phyloP scores from a whole-genome alignment of 495 filamentous ascomycete genomes.

The Chlorociboria aeruginascens region DNA sequence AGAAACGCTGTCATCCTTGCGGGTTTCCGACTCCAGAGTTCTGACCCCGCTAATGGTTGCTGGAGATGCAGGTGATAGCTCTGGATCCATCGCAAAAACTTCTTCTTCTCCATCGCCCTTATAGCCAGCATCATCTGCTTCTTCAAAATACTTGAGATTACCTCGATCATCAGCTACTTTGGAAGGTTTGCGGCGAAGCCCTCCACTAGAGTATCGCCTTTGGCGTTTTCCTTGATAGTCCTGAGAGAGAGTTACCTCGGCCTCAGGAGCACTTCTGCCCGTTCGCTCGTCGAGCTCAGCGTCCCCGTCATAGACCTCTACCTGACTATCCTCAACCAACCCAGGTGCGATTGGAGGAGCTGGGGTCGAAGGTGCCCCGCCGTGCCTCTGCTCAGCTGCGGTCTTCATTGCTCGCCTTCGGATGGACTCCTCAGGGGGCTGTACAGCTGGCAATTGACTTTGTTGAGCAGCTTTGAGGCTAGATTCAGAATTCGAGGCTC shows the following conservation, averaged over 20 bases:
- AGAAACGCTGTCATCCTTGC: not conserved
- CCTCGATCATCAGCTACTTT: conserved; percentile 51
- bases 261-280: conserved; percentile 44
- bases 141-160: conserved; percentile 74
- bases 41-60: not conserved
- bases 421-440: conserved; percentile 14
- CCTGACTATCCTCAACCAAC: not conserved
- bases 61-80: conserved; percentile 11
- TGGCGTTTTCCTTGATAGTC: conserved; percentile 28
- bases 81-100: conserved; percentile 61
- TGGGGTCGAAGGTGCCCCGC: not conserved
- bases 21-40: not conserved
- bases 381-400: conserved; percentile 10
- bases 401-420: conserved; percentile 16
- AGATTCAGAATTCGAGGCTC: conserved; percentile 17
- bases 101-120: conserved; percentile 67
- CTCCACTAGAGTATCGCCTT: conserved; percentile 70
- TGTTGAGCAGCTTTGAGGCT: conserved; percentile 15
- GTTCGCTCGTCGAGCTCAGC: conserved; percentile 27
- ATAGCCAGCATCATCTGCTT: conserved; percentile 64
- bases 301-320: conserved; percentile 12
- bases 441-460: not conserved
- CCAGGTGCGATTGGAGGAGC: not conserved
- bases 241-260: conserved; percentile 31
- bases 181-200: conserved; percentile 54